These are phyloP conservation scores for Taiozyma sp. DNA, from an alignment of 1,139 yeast genomes.

Conservation along the genomic window DNA sequence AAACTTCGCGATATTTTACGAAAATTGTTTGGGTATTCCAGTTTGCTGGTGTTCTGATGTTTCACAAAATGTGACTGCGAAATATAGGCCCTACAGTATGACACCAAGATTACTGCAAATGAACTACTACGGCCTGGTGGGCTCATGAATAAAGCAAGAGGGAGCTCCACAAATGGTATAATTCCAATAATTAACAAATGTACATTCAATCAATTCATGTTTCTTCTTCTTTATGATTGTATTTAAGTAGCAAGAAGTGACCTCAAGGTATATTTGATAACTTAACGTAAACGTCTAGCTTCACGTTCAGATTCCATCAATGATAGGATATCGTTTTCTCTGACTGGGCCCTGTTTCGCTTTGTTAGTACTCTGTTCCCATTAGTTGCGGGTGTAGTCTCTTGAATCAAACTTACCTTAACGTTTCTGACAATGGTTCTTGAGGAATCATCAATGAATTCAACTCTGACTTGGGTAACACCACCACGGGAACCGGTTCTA, in stretches of 20 bases:
- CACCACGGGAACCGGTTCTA: slow-evolving; percentile 99
- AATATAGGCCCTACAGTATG: not conserved
- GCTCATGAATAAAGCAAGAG: not conserved
- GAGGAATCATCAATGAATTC: slow-evolving; percentile 97
- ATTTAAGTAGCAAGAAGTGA: slow-evolving; percentile 9
- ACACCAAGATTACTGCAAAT: not conserved
- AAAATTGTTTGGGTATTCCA: not conserved
- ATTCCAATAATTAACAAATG: slow-evolving; percentile 13
- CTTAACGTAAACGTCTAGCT: slow-evolving; percentile 63
- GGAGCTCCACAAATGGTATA: not conserved
- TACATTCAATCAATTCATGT: slow-evolving; percentile 22
- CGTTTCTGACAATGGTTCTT: slow-evolving; percentile 99
- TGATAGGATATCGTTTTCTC: slow-evolving; percentile 98
- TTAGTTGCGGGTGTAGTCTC: not conserved
- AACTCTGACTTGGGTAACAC: slow-evolving; percentile 99
- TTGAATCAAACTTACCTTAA: slow-evolving; percentile 37
- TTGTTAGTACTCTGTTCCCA: slow-evolving; percentile 12
- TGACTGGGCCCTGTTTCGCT: slow-evolving; percentile 70
- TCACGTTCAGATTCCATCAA: slow-evolving; percentile 99
- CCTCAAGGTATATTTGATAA: slow-evolving; percentile 7
- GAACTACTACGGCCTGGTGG: not conserved
- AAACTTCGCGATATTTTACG: not conserved
- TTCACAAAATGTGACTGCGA: slow-evolving; percentile 5
- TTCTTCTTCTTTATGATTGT: slow-evolving; percentile 8
- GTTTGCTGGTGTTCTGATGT: slow-evolving; percentile 1